phyloP scores from a whole-genome alignment of 1,139 yeast genomes.

The Geotrichum aggregatum region DNA sequence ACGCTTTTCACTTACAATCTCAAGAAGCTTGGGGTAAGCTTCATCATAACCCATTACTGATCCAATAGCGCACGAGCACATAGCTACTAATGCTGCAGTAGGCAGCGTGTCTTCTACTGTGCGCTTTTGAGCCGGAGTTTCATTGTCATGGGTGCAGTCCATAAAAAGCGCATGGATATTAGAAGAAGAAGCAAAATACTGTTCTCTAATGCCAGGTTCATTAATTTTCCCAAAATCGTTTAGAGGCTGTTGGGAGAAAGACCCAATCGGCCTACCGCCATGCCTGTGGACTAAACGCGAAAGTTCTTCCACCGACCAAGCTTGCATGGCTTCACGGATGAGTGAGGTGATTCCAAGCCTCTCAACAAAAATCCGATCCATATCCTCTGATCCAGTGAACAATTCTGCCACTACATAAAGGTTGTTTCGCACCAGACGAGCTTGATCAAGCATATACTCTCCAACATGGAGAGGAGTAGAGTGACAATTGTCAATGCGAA shows the following conservation, averaged over 20 bases:
- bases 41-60: constrained; percentile 94
- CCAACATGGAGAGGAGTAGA: constrained; percentile 96
- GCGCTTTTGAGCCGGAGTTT: constrained; percentile 80
- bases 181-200: constrained; percentile 53
- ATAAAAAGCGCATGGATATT: constrained; percentile 90
- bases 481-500: constrained; percentile 92
- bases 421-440: constrained; percentile 78
- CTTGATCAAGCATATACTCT: constrained; percentile 79
- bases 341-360: constrained; percentile 81
- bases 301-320: constrained; percentile 81
- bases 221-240: constrained; percentile 25
- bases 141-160: constrained; percentile 98
- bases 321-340: constrained; percentile 96
- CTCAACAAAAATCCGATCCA: constrained; percentile 88
- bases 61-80: constrained; percentile 92
- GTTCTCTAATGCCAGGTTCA: constrained; percentile 22
- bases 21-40: constrained; percentile 72
- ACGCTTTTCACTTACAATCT: constrained; percentile 76
- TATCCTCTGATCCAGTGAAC: constrained; percentile 85
- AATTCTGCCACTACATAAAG: constrained; percentile 91
- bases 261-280: constrained; percentile 95
- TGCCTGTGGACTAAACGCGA: constrained; percentile 84
- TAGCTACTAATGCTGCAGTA: constrained; percentile 88
- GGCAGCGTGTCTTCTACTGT: constrained; percentile 93
- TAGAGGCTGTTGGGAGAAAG: constrained; percentile 46